A percentile compares a stretch with the other conserved stretches of the same genome.
Conservation (phyloP, 495 filamentous ascomycete genomes). For the Cudoniella acicularis region DNA sequence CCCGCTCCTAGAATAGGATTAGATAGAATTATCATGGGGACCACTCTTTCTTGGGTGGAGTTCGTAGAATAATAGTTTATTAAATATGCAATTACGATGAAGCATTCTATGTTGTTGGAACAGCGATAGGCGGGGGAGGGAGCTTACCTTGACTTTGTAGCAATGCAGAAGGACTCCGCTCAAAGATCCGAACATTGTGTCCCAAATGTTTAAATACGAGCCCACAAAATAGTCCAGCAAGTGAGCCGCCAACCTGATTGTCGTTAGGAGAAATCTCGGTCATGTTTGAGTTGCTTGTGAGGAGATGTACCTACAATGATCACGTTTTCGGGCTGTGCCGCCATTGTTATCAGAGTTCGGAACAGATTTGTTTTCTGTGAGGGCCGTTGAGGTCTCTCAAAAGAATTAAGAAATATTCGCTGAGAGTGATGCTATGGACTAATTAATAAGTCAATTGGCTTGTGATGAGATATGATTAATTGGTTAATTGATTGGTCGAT, state of each 20-base stretch:
- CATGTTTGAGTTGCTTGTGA: neutral
- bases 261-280: neutral
- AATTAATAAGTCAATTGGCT: neutral
- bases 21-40: neutral
- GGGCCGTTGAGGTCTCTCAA: neutral
- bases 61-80: neutral
- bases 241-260: slow-evolving; percentile 44
- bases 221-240: slow-evolving; percentile 42
- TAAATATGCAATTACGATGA: neutral
- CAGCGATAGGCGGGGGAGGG: neutral
- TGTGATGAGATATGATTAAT: neutral
- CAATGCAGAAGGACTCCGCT: slow-evolving; percentile 41
- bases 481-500: neutral
- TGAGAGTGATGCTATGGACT: neutral
- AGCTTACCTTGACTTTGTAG: slow-evolving; percentile 48
- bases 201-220: slow-evolving; percentile 46
- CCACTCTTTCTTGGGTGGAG: neutral
- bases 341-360: neutral
- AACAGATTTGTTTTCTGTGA: neutral
- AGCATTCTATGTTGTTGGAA: neutral
- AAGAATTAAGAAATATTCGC: neutral
- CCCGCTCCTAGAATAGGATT: slow-evolving; percentile 33
- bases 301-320: neutral
- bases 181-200: slow-evolving; percentile 49
- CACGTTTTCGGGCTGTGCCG: neutral